Evolutionary conservation across 352 stramenopile genomes (phyloP), one percentile per base, ranked within the genome.

Genomic region (Pythium chondricola): DNA sequence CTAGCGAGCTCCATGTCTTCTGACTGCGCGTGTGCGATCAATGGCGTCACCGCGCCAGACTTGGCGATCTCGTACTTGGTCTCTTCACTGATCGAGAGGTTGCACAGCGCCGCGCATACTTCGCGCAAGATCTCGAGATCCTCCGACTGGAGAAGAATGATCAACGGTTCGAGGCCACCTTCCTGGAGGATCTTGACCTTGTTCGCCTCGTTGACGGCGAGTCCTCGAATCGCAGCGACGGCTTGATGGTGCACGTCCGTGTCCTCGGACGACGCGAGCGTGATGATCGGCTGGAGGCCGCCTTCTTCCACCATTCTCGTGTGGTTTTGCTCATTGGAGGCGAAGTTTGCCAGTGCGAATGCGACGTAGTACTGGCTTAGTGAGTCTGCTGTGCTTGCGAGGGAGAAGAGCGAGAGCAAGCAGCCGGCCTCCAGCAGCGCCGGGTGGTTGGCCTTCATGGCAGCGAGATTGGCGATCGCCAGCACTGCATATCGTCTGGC

Each of bases 41-140:
- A 69, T 17, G 89, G 83, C 11, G 81, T 48, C 13, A 98, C 80
- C 4, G 85, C 87, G 3, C 95, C 95, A 41, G 76, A 96, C 58
- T 98, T 98, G 16, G 87, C 81, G 30, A 98, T 95, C 62, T 98
- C 95, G 53, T 97, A 98, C 65, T 98, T 98, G 58, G 95, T 98
- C 59, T 98, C 94, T 43, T 98, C 93, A 26, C 83, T 91, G 27
- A 97, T 67, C 6, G 91, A 97, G 24, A 98, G 71, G 65, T 98
- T 98, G 56, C 87, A 98, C 0, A 98, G 65, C 3, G 90, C 92
- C 0, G 90, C 94, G 43, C 89, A 97, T 2, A 94, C 88, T 52
- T 98, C 94, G 0, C 92, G 75, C 9, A 98, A 65, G 27, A 98
- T 96, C 58, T 98, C 90, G 9, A 95, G 66, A 54, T 98, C 93